Evolutionary conservation across 73 alveolate species (phyloP).

Genomic region (Paramecium sexaurelia): DNA sequence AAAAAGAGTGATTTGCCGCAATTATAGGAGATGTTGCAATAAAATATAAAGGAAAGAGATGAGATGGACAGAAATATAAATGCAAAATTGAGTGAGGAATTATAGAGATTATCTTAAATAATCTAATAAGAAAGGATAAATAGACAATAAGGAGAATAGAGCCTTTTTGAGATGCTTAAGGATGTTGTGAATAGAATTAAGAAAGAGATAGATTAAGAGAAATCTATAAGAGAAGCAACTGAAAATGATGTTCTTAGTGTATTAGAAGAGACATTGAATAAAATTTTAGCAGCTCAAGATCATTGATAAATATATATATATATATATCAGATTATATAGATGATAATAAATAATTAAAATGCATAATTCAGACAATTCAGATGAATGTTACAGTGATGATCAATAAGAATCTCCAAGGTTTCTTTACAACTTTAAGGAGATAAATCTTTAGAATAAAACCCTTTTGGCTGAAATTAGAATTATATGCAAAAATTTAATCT

Average conservation of each 20-base stretch:
- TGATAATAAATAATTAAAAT: neutral
- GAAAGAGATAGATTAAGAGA: constrained; percentile 17
- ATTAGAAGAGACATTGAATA: constrained; percentile 20
- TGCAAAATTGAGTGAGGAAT: neutral
- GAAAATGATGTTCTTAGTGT: constrained; percentile 13
- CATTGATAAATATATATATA: neutral
- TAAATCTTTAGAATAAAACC: neutral
- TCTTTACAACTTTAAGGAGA: neutral
- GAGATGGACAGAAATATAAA: constrained; percentile 17
- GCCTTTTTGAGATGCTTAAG: constrained; percentile 34
- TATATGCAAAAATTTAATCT: constrained; percentile 80
- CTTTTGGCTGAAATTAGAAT: constrained; percentile 71
- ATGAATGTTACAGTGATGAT: neutral
- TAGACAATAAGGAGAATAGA: neutral
- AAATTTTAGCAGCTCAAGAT: constrained; percentile 35
- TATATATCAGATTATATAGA: neutral
- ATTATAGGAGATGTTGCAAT: neutral
- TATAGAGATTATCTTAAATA: neutral
- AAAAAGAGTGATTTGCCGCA: constrained; percentile 39
- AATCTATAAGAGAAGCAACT: neutral
- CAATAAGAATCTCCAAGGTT: neutral
- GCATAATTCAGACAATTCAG: constrained; percentile 5
- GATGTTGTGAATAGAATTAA: constrained; percentile 53
- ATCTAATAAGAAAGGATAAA: neutral
- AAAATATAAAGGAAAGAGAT: neutral